Evolutionary conservation across 768 basidiomycete species (phyloP).

Genomic region (Suillus hirtellus): DNA sequence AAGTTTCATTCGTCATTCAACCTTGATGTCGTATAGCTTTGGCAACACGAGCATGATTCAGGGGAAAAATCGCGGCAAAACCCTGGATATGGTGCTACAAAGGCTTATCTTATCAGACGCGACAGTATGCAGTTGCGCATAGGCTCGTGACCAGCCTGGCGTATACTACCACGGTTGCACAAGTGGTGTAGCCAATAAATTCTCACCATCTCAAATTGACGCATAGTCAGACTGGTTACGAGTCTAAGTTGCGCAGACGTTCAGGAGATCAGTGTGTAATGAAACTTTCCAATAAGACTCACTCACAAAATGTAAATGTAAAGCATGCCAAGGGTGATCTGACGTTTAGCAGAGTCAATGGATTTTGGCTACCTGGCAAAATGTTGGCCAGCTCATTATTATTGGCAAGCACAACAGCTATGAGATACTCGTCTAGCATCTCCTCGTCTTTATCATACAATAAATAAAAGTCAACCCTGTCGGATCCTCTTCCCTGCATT

Average conservation of each 20-base stretch:
- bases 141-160: no score
- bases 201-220: no score
- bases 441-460: no score
- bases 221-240: no score
- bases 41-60: constrained; percentile 59
- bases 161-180: no score
- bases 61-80: constrained; percentile 69
- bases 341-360: constrained; percentile 57
- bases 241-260: constrained; percentile 58
- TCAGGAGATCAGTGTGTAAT: neutral
- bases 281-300: neutral
- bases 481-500: no score
- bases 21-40: no score
- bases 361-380: constrained; percentile 65
- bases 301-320: constrained; percentile 77
- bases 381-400: constrained; percentile 33
- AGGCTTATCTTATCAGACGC: constrained; percentile 38
- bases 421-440: no score
- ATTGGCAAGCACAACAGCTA: no score
- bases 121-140: constrained; percentile 41
- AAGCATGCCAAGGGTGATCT: constrained; percentile 58
- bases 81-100: constrained; percentile 43
- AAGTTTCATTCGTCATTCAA: no score
- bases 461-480: no score
- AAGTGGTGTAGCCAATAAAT: no score